Conservation (phyloP, 257 asterid species). For the Hygrophila difformis region DNA sequence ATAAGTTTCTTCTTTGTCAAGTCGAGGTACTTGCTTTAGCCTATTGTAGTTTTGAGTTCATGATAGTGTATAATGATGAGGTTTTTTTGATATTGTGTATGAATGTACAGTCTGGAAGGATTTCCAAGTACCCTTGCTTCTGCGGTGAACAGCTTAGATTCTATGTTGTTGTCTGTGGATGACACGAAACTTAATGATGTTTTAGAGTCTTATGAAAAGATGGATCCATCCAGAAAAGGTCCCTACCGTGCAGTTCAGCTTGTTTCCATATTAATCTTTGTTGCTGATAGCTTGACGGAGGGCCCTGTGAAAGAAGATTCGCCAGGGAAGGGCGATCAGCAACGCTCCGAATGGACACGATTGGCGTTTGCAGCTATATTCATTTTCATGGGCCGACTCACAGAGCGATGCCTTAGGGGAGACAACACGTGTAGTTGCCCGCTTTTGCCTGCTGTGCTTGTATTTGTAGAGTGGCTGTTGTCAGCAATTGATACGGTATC, state of each 20-base stretch:
- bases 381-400: conserved; percentile 57
- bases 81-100: conserved; percentile 9
- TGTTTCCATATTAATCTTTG: conserved; percentile 63
- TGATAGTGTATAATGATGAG: not conserved
- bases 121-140: conserved; percentile 55
- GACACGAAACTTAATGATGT: conserved; percentile 34
- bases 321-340: conserved; percentile 21
- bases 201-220: conserved; percentile 42
- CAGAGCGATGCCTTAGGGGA: conserved; percentile 46
- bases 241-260: conserved; percentile 76
- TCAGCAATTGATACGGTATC: conserved; percentile 37
- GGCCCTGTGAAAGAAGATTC: conserved; percentile 29
- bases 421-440: conserved; percentile 29
- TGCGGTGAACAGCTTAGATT: conserved; percentile 49
- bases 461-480: conserved; percentile 71
- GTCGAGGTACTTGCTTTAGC: conserved; percentile 47
- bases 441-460: conserved; percentile 62
- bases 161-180: conserved; percentile 32
- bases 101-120: conserved; percentile 64
- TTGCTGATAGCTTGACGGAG: conserved; percentile 35
- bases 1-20: conserved; percentile 59
- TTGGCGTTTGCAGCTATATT: conserved; percentile 51
- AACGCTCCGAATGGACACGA: conserved; percentile 28
- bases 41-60: not conserved
- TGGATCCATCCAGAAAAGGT: conserved; percentile 55